These are phyloP conservation scores for Wickerhamomyces tratensis DNA, from an alignment of 805 yeast genomes.

Conservation along the genomic window DNA sequence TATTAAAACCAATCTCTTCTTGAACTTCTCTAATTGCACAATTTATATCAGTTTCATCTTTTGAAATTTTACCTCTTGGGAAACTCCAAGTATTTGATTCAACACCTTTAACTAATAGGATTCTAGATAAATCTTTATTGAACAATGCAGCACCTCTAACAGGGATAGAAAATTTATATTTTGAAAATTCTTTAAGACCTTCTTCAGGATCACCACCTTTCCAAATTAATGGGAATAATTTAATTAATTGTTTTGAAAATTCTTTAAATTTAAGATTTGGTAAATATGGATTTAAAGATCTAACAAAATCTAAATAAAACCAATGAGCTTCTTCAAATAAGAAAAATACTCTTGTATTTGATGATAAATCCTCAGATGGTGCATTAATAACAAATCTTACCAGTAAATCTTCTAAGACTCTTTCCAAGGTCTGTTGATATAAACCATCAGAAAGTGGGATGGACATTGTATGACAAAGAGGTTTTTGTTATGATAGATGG, in stretches of 20 bases:
- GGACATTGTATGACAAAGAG: constrained; percentile 35
- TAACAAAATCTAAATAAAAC: constrained; percentile 84
- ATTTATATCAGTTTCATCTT: constrained; percentile 77
- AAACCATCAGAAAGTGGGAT: constrained; percentile 46
- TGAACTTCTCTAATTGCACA: constrained; percentile 89
- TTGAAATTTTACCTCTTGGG: constrained; percentile 94
- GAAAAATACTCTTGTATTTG: constrained; percentile 74
- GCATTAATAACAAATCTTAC: constrained; percentile 88
- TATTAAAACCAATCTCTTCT: constrained; percentile 92
- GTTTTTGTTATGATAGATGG: neutral
- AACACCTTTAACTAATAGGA: constrained; percentile 75
- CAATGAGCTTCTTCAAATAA: constrained; percentile 98
- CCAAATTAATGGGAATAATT: constrained; percentile 70
- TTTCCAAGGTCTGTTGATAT: constrained; percentile 56
- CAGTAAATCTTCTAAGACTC: constrained; percentile 73
- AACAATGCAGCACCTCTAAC: constrained; percentile 93
- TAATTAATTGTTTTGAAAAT: constrained; percentile 60
- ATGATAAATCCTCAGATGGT: constrained; percentile 82
- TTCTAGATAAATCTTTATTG: constrained; percentile 57
- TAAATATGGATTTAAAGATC: constrained; percentile 60
- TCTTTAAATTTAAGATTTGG: constrained; percentile 72
- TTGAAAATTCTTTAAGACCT: constrained; percentile 70
- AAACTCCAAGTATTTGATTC: constrained; percentile 87
- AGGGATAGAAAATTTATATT: constrained; percentile 84
- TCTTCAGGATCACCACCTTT: constrained; percentile 74